Evolutionary conservation across 2,329 filamentous ascomycete genomes (phyloP).

Genomic region (Emmonsia crescens): DNA sequence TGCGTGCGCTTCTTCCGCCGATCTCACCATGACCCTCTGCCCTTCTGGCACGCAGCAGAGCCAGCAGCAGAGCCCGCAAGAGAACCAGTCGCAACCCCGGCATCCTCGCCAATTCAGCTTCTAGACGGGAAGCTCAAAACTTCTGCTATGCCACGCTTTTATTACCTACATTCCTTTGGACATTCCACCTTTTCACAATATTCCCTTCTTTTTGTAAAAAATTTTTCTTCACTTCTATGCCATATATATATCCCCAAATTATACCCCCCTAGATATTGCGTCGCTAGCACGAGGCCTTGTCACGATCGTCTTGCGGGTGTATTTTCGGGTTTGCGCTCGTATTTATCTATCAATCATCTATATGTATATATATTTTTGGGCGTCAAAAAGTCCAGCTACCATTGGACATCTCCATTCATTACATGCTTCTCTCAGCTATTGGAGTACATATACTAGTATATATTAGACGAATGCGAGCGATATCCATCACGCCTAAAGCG

Average conservation of each 20-base stretch:
- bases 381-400: neutral
- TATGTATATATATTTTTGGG: neutral
- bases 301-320: neutral
- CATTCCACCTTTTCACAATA: neutral
- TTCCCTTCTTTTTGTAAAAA: neutral
- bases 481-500: neutral
- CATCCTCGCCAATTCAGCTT: neutral
- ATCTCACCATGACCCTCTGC: conserved; percentile 27
- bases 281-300: neutral
- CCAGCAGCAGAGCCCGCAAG: neutral
- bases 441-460: neutral
- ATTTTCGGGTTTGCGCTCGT: neutral
- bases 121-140: neutral
- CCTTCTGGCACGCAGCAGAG: neutral
- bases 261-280: neutral
- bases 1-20: conserved; percentile 27
- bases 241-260: neutral
- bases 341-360: neutral
- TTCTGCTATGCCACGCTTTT: neutral
- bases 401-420: neutral
- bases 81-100: too few species aligned
- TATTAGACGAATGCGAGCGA: neutral
- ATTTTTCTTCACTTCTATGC: neutral
- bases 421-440: neutral
- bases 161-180: neutral